Evolutionary conservation across 805 yeast species (phyloP), one percentile per base, ranked within the genome.

Genomic region (Starmerella stigmatis): DNA sequence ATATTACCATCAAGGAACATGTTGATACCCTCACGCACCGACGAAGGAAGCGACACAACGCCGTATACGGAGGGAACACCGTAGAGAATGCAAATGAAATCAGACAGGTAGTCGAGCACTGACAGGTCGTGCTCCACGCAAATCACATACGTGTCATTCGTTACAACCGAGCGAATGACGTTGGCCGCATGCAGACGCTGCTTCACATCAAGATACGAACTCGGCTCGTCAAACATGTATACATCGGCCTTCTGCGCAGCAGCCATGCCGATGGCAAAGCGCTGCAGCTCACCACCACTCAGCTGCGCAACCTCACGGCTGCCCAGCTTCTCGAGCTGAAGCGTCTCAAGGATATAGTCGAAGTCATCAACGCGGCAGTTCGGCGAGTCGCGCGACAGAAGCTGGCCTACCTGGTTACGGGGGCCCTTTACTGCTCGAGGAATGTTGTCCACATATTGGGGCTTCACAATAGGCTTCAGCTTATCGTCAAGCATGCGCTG

Each of bases 21-120:
- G 66, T 92, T 92, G 65, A 92, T 92, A 71, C 99, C 99, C 74
- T 92, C 99, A 68, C 99, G 83, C 26, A 92, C 99, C 5, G 95
- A 84, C 0, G 94, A 69, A 44, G 99, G 99, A 64, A 92, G 72
- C 20, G 96, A 86, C 41, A 92, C 99, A 53, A 92, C 97, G 73
- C 99, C 99, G 64, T 92, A 92, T 35, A 92, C 96, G 7, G 97
- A 89, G 43, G 99, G 96, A 42, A 86, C 94, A 72, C 99, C 99
- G 64, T 92, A 92, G 47, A 92, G 69, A 58, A 92, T 92, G 76
- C 98, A 92, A 47, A 92, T 86, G 57, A 81, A 92, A 70, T 92
- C 99, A 13, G 97, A 89, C 57, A 92, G 73, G 65, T 92, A 92
- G 72, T 92, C 99, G 67, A 92, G 73, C 22, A 92, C 98, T 4